phyloP scores from a whole-genome alignment of 2,329 filamentous ascomycete genomes.

The Aspergillus fumigatiaffinis region DNA sequence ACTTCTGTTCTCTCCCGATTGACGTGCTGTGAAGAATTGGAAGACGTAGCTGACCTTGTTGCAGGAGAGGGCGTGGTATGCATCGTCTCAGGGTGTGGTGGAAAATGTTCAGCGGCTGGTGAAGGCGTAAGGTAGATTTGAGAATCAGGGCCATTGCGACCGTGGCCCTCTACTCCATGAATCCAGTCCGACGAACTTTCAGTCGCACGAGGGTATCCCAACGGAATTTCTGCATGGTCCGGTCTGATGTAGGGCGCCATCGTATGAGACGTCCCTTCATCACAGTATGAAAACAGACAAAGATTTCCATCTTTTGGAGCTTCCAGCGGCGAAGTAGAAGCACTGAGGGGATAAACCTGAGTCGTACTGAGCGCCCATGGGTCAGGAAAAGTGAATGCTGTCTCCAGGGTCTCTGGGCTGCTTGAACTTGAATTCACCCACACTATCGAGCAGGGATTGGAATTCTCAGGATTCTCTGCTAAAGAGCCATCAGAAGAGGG shows the following conservation, averaged over 20 bases:
- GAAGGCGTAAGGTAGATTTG: slow-evolving; percentile 9
- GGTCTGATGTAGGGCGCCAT: slow-evolving; percentile 11
- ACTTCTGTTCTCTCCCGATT: slow-evolving; percentile 9
- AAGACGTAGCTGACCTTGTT: slow-evolving; percentile 17
- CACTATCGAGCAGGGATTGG: slow-evolving; percentile 12
- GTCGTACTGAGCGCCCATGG: slow-evolving; percentile 10
- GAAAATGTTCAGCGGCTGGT: slow-evolving; percentile 6
- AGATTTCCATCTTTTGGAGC: slow-evolving; percentile 7
- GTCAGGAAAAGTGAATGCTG: slow-evolving; percentile 14
- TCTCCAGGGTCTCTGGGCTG: slow-evolving; percentile 15
- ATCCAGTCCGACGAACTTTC: slow-evolving; percentile 12
- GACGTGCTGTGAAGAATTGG: slow-evolving; percentile 12
- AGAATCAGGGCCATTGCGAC: slow-evolving; percentile 1
- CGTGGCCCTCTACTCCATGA: slow-evolving; percentile 5
- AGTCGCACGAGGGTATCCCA: slow-evolving; percentile 5
- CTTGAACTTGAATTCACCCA: slow-evolving; percentile 23
- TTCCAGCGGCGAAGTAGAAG: slow-evolving; percentile 9
- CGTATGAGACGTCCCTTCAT: slow-evolving; percentile 7
- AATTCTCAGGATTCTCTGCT: slow-evolving; percentile 11
- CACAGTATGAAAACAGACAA: slow-evolving; percentile 8
- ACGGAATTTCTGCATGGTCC: slow-evolving; percentile 11
- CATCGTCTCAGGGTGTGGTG: slow-evolving; percentile 1
- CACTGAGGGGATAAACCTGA: slow-evolving; percentile 9
- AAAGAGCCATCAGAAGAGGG: slow-evolving; percentile 10
- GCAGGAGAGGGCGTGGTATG: slow-evolving; percentile 3